Evolutionary conservation across 1,139 yeast genomes (phyloP), one percentile per base, ranked within the genome.

Genomic region (Tardiomyces digboiensis): DNA sequence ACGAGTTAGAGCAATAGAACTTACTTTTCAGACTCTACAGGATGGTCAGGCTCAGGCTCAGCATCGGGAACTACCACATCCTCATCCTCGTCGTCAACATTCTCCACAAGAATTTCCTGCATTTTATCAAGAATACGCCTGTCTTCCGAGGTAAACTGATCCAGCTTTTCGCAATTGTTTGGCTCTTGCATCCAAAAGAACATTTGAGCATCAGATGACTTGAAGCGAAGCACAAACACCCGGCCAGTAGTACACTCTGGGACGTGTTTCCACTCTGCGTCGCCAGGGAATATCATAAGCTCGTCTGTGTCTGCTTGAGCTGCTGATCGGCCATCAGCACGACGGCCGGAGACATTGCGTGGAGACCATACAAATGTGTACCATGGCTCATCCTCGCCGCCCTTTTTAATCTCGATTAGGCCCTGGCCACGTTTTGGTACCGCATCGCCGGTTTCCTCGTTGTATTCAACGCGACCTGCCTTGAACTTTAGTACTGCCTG

Each of bases 131-230:
- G 61, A 39, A 82, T 66, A 44, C 69, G 69, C 52, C 69, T 60
- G 61, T 88, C 96, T 55, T 76, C 76, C 29, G 68, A 75, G 23
- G 84, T 80, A 64, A 84, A 74, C 57, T 75, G 74, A 45, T 67
- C 58, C 40, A 58, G 63, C 49, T 75, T 78, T 46, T 78, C 80
- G 36, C 72, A 71, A 46, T 72, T 76, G 49, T 83, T 82, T 36
- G 76, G 71, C 53, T 83, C 88, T 65, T 91, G 98, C 66, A 91
- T 70, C 98, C 98, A 91, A 65, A 82, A 91, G 63, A 89, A 71
- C 58, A 78, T 77, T 61, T 82, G 82, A 47, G 89, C 88, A 38
- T 95, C 93, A 5, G 95, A 83, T 50, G 91, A 80, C 56, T 76
- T 70, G 62, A 88, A 88, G 46, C 84, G 78, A 62, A 91, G 73